These are phyloP conservation scores for Lathyrus sativus DNA, from an alignment of 306 rosid species.

Conservation along the genomic window DNA sequence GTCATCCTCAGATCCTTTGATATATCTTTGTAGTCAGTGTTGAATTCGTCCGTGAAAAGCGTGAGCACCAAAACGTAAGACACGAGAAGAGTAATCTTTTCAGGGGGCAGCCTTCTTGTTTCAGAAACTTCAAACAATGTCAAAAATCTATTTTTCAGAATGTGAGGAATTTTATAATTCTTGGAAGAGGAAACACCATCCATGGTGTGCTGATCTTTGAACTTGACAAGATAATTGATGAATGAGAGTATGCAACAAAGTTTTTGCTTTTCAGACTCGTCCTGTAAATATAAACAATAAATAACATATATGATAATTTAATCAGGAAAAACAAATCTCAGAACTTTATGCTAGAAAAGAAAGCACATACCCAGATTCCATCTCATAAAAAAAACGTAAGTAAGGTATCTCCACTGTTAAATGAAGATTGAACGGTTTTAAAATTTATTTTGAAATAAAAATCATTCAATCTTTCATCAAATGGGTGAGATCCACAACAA, in stretches of 20 bases:
- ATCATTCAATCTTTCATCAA: background rate
- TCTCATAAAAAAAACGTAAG: background rate
- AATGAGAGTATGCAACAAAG: conserved; percentile 63
- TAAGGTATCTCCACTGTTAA: background rate
- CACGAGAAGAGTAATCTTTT: conserved; percentile 65
- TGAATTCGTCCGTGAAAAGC: conserved; percentile 62
- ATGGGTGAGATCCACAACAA: background rate
- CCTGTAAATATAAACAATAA: conserved; percentile 47
- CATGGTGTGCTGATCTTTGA: conserved; percentile 65
- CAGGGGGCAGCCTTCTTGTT: conserved; percentile 51
- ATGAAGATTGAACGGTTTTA: background rate
- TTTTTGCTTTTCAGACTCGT: conserved; percentile 65
- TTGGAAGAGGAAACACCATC: conserved; percentile 55
- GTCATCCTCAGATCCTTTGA: conserved; percentile 72
- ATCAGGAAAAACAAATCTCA: background rate
- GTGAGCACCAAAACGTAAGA: conserved; percentile 76
- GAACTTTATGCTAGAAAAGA: background rate
- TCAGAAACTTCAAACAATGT: conserved; percentile 52
- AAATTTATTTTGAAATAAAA: background rate
- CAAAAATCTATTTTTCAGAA: conserved; percentile 54
- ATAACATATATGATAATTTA: background rate
- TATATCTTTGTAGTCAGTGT: conserved; percentile 59
- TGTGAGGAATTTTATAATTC: conserved; percentile 61
- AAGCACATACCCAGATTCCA: background rate
- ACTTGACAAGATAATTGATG: conserved; percentile 80